Evolutionary conservation across 2,329 filamentous ascomycete species (phyloP).

Genomic region (Pseudopithomyces chartarum): DNA sequence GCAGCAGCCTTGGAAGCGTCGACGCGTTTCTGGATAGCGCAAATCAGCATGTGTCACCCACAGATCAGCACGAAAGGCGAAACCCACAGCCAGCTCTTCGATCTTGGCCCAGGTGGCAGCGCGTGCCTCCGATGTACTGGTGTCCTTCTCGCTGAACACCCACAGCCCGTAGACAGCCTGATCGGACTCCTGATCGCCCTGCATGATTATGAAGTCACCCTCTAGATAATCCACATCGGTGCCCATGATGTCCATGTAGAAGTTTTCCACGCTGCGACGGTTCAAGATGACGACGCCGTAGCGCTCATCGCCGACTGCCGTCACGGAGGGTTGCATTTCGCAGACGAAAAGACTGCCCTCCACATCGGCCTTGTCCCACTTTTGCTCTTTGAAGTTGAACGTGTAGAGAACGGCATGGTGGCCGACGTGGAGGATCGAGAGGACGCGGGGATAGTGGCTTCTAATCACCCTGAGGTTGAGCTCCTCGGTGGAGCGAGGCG

Average conservation of each 20-base stretch:
- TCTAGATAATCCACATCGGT: conserved; percentile 52
- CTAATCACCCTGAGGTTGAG: conserved; percentile 85
- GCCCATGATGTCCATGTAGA: conserved; percentile 49
- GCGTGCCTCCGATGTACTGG: conserved; percentile 58
- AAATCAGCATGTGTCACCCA: neutral
- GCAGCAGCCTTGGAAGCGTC: conserved; percentile 53
- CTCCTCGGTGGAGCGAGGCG: conserved; percentile 73
- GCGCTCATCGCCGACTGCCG: conserved; percentile 43
- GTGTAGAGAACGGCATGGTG: conserved; percentile 86
- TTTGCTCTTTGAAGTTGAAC: conserved; percentile 66
- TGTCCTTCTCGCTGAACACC: conserved; percentile 65
- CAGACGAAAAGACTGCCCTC: conserved; percentile 92
- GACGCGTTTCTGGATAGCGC: conserved; percentile 44
- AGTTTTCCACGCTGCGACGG: conserved; percentile 55
- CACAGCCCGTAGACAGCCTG: conserved; percentile 62
- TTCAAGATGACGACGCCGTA: conserved; percentile 55
- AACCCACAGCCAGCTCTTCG: conserved; percentile 54
- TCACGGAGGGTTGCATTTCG: conserved; percentile 52
- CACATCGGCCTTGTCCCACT: conserved; percentile 84
- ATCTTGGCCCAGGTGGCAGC: conserved; percentile 60
- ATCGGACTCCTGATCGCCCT: conserved; percentile 34
- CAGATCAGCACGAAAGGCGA: neutral
- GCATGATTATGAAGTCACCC: conserved; percentile 65
- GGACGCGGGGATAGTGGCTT: conserved; percentile 77
- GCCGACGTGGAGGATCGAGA: conserved; percentile 76